Evolutionary conservation across 768 basidiomycete species (phyloP).

Genomic region (Tylopilus cervinicoccineus): DNA sequence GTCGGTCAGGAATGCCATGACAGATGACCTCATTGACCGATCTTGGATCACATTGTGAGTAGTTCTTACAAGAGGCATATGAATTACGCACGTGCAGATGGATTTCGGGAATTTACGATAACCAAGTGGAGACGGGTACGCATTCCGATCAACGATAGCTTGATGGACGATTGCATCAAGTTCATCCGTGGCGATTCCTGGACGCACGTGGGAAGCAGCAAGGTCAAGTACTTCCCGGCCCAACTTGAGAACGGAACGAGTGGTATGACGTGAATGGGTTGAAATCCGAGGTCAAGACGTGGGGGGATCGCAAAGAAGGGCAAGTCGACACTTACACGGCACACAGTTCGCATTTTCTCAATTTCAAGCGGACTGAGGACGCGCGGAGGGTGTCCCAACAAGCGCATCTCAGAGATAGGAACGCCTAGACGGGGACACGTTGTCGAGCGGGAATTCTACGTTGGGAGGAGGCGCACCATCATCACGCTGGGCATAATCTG

Average conservation of each 20-base stretch:
- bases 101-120: slow-evolving; percentile 94
- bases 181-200: slow-evolving; percentile 96
- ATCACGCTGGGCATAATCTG: slow-evolving; percentile 73
- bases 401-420: slow-evolving; percentile 56
- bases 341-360: slow-evolving; percentile 84
- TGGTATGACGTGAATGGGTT: not conserved
- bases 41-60: slow-evolving; percentile 34
- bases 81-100: slow-evolving; percentile 78
- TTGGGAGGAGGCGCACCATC: slow-evolving; percentile 45
- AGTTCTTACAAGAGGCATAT: slow-evolving; percentile 1
- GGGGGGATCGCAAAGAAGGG: not conserved
- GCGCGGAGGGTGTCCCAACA: slow-evolving; percentile 56
- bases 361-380: slow-evolving; percentile 72
- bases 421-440: slow-evolving; percentile 40
- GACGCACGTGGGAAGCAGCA: slow-evolving; percentile 77
- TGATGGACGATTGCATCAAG: slow-evolving; percentile 92
- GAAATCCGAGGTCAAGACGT: not conserved
- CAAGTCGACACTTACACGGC: slow-evolving; percentile 55
- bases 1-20: slow-evolving; percentile 91
- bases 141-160: slow-evolving; percentile 82
- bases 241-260: slow-evolving; percentile 47
- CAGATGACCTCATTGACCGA: slow-evolving; percentile 96
- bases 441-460: not conserved
- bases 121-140: slow-evolving; percentile 92
- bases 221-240: slow-evolving; percentile 91